Base-by-base conservation (phyloP, 306 rosid genomes). In the Castanea sativa region DNA sequence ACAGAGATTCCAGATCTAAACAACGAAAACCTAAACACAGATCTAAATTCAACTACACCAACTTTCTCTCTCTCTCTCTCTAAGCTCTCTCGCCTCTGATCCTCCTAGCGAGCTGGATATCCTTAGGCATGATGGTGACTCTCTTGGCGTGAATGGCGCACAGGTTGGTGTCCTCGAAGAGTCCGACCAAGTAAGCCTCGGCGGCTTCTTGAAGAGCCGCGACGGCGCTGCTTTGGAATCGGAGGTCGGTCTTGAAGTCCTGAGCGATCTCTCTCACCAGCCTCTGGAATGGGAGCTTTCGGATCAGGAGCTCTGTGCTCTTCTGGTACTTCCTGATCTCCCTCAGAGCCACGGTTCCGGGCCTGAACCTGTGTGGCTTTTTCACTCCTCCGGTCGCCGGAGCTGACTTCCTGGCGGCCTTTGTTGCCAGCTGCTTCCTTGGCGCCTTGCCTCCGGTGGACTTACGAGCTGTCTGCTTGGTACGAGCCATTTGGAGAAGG, bases 81-180 rank as follows among this genome's bases (percentile, higher is more conserved):
- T 49, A 49, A 13, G 53, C 53, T 6, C 85, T 72, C 81, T 76
- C 85, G n/a, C 85, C 82, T 12, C 85, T 78, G n/a, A 82, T 82
- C 6, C 85, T 55, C 4, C 85, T 55, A 12, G 85, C 85, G 1
- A 82, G 86, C 53, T 83, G 86, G 29, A 83, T 78, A 21, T 83
- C 86, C 67, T 82, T 82, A 0, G 79, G 86, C 82, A 82, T 82
- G 1, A 82, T 82, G 2, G 86, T 82, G 2, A 82, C 86, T 5
- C 82, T 55, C 53, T 82, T 82, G 1, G 86, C 85, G 3, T 82
- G 85, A 65, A 82, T 82, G 4, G 85, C 82, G 4, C 85, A 82
- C 15, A 82, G 85, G 2, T 82, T 82, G 3, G 82, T 83, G 69
- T 83, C 86, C 71, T 83, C 86, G 2, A 83, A 83, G 4, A 83